Base-by-base conservation (phyloP, 2,329 filamentous ascomycete genomes). In the Arthrinium puccinioides region DNA sequence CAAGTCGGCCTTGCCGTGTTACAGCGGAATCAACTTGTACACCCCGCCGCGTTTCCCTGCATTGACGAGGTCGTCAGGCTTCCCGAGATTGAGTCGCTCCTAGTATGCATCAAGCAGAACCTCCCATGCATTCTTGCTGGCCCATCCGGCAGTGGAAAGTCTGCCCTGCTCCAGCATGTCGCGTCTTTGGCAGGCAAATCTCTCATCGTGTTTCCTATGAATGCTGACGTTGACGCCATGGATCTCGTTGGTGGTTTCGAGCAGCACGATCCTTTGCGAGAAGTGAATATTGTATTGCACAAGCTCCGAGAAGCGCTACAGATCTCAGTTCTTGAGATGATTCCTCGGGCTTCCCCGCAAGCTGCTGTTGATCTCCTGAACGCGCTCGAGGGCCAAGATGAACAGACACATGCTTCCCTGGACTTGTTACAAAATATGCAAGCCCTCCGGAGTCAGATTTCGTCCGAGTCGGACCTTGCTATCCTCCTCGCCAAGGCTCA, bases 241-340 rank as follows among this genome's bases (percentile, higher is more conserved):
- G 92, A 98, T 60, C 76, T 98, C 39, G 87, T 98, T 39, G 92
- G 92, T 52, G 92, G 92, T 0, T 98, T 95, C 54, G 92, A 98
- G 58, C 92, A 98, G 61, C 81, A 87, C 14, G 92, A 98, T 55
- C 79, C 86, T 16, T 71, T 84, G 36, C 75, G 90, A 38, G 77
- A 84, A 43, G 67, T 86, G 5, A 80, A 83, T 37, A 66, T 69
- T n/a, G 69, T 77, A 45, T 54, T 82, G 6, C 58, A 66, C 19
- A 51, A 52, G 20, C 46, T 69, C 3, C 44, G 45, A 19, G 50
- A 51, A 10, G 53, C 60, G 10, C 55, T 79, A 14, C 72, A 77
- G 38, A 53, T 56, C 4, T 69, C 67, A 14, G 60, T 74, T 21
- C 60, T 79, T 43, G 61, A 57, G 2, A 55, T 66, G 7, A 54